Evolutionary conservation across 75 land plant species (phyloP).

Genomic region (Cunninghamia lanceolata): DNA sequence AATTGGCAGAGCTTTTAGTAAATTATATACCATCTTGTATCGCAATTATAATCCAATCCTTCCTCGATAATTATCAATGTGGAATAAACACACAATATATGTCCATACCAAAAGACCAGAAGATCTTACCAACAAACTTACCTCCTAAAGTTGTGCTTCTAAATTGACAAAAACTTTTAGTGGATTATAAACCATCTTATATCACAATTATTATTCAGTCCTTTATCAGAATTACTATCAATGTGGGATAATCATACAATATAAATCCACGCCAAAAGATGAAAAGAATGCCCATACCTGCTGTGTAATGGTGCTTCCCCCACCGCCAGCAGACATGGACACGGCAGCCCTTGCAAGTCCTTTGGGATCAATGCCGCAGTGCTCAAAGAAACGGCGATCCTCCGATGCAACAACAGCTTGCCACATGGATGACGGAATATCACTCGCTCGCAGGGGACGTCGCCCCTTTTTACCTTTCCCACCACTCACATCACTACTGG

Average conservation of each 20-base stretch:
- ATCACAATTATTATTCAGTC: not conserved
- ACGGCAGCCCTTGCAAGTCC: constrained; percentile 49
- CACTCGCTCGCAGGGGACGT: constrained; percentile 22
- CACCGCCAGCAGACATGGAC: constrained; percentile 48
- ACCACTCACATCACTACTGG: constrained; percentile 5
- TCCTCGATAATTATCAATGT: too few relatives aligned
- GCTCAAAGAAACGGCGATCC: constrained; percentile 66
- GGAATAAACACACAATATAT: too few relatives aligned
- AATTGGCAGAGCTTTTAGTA: too few relatives aligned
- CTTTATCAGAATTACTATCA: not conserved
- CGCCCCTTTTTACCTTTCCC: not conserved
- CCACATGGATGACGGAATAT: constrained; percentile 48
- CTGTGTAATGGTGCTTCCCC: constrained; percentile 79
- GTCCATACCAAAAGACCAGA: too few relatives aligned
- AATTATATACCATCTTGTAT: too few relatives aligned
- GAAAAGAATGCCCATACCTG: constrained; percentile 37
- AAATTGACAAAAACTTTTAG: not conserved
- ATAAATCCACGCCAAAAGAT: not conserved
- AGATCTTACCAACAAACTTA: too few relatives aligned
- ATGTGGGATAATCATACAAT: not conserved
- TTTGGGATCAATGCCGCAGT: constrained; percentile 53
- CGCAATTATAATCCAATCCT: too few relatives aligned
- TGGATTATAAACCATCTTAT: not conserved
- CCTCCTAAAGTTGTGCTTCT: not conserved
- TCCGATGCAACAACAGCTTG: constrained; percentile 69